Percentiles rank a stretch among this genome's conserved stretches.
phyloP scores from a whole-genome alignment of 129 eudicot species.

The Chrysanthemum lavandulifolium region DNA sequence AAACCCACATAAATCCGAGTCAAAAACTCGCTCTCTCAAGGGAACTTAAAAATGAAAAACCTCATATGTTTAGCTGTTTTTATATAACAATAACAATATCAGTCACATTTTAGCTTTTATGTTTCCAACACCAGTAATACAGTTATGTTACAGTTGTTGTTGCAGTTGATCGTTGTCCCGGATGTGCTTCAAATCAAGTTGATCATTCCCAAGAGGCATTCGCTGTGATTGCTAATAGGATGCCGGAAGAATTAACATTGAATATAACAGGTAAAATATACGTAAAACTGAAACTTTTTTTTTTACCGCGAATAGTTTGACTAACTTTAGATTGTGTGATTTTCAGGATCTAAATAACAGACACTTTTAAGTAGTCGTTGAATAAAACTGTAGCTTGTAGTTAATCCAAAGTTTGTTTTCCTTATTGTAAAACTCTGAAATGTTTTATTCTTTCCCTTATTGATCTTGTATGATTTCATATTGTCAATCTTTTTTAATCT shows the following conservation, averaged over 20 bases:
- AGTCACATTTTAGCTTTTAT: no score
- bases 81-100: no score
- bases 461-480: no score
- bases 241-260: constrained; percentile 43
- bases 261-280: constrained; percentile 26
- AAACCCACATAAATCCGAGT: no score
- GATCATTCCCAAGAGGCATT: constrained; percentile 53
- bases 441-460: no score
- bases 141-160: constrained; percentile 44
- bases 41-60: no score
- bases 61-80: no score
- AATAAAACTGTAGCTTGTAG: background rate
- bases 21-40: no score
- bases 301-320: background rate
- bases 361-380: background rate
- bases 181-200: constrained; percentile 34
- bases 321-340: background rate
- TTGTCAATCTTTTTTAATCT: no score
- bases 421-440: no score
- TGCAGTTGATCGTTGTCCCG: constrained; percentile 37
- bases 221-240: constrained; percentile 36
- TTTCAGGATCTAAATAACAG: constrained; percentile 30
- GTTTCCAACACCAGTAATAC: no score
- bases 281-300: background rate
- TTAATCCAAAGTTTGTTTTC: no score